Evolutionary conservation across 352 stramenopile genomes (phyloP).

Genomic region (Aphanomyces astaci): DNA sequence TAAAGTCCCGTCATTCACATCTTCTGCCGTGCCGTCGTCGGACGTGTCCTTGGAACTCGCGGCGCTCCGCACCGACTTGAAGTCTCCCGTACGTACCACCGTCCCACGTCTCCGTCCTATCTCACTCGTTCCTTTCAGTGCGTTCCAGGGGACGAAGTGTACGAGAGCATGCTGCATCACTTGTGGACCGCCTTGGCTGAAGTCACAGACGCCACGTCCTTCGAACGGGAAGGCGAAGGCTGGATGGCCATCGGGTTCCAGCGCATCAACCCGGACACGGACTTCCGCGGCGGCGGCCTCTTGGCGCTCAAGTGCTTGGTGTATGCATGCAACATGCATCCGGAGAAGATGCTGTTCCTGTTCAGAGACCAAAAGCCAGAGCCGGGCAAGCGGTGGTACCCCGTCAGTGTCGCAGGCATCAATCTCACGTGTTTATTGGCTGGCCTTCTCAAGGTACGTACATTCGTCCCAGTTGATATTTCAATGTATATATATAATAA

Average conservation of each 20-base stretch:
- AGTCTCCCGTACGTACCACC: slow-evolving; percentile 20
- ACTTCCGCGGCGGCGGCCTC: slow-evolving; percentile 73
- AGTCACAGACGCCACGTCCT: slow-evolving; percentile 26
- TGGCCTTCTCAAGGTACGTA: slow-evolving; percentile 35
- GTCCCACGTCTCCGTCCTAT: too few relatives aligned
- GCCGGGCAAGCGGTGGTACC: slow-evolving; percentile 60
- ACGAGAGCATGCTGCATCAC: slow-evolving; percentile 49
- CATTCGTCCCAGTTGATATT: not conserved
- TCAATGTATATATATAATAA: not conserved
- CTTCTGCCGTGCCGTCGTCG: slow-evolving; percentile 29
- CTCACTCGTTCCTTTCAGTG: slow-evolving; percentile 39
- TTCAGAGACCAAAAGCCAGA: slow-evolving; percentile 41
- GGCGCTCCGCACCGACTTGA: slow-evolving; percentile 54
- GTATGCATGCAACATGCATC: slow-evolving; percentile 70
- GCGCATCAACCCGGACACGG: slow-evolving; percentile 62
- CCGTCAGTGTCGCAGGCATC: slow-evolving; percentile 71
- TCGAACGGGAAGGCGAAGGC: slow-evolving; percentile 38
- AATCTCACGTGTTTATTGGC: slow-evolving; percentile 80
- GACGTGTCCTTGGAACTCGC: slow-evolving; percentile 40
- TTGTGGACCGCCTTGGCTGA: slow-evolving; percentile 47
- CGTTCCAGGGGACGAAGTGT: slow-evolving; percentile 43
- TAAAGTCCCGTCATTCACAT: too few relatives aligned
- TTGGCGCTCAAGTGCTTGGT: slow-evolving; percentile 79
- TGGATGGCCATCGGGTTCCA: slow-evolving; percentile 79
- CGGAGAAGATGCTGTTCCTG: slow-evolving; percentile 57